Evolutionary conservation across 2,329 filamentous ascomycete genomes (phyloP), one percentile per base, ranked within the genome.

Genomic region (Fusarium lateritium): DNA sequence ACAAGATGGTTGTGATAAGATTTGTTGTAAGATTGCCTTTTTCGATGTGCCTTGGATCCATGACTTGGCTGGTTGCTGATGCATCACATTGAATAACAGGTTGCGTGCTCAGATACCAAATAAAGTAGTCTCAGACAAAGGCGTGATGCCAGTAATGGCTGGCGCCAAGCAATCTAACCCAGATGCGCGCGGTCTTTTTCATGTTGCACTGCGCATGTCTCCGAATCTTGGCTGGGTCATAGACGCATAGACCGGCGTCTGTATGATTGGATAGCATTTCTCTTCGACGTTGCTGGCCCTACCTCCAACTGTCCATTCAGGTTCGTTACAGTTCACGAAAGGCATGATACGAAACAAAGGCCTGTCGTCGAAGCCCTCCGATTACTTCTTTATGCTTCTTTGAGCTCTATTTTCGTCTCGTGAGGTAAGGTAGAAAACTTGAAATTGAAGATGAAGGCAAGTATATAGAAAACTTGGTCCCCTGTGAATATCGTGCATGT

Each of bases 211-310:
- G 64, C 67, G 44, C 65, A 67, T 56, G 60, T 60, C 61, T 69
- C 43, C 42, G 52, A 66, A 73, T 70, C 63, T 69, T 73, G 71
- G 62, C 65, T 70, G 55, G 54, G 59, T 68, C 70, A 70, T 57
- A 57, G 65, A 69, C 58, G 67, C 53, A 47, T 69, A 47, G 54
- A 61, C 64, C 44, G 47, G 40, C 38, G 40, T 53, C 21, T 38
- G 54, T 70, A 70, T 72, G 66, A 65, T 69, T 69, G 66, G 66
- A 47, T 53, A 42, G 7, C 34, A 52, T 63, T 34, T 36, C 44
- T 50, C 40, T 36, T 34, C 22, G 44, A 47, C 54, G 50, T 54
- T 24, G 31, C 39, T 49, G 43, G 34, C 58, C 38, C 50, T 51
- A 69, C 36, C 33, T 42, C 42, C 47, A 43, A 49, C 47, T 44